phyloP scores from a whole-genome alignment of 1,284 basidiomycete genomes.

The Cryptococcus sp. region DNA sequence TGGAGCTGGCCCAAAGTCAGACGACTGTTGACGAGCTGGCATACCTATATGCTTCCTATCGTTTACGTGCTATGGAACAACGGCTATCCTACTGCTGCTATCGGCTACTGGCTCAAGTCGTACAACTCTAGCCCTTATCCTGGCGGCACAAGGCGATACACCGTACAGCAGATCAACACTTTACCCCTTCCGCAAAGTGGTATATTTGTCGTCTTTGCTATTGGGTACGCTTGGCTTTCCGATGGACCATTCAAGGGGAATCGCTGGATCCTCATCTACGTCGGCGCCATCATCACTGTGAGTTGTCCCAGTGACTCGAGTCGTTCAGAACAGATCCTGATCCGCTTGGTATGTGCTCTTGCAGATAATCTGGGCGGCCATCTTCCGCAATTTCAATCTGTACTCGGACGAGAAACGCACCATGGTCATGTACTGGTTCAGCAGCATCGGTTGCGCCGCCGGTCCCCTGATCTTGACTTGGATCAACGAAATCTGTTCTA shows the following conservation, averaged over 20 bases:
- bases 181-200: constrained; percentile 34
- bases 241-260: constrained; percentile 37
- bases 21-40: constrained; percentile 33
- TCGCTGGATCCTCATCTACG: constrained; percentile 40
- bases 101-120: constrained; percentile 44
- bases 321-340: not conserved
- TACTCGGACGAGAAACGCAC: constrained; percentile 33
- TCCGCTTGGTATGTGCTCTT: too few relatives aligned
- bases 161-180: constrained; percentile 15
- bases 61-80: constrained; percentile 42
- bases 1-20: constrained; percentile 30
- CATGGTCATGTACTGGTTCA: constrained; percentile 36
- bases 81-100: constrained; percentile 28
- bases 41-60: constrained; percentile 41
- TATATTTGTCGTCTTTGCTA: constrained; percentile 34
- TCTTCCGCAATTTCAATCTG: constrained; percentile 31
- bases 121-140: constrained; percentile 45
- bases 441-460: constrained; percentile 17
- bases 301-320: constrained; percentile 5
- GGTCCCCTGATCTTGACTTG: constrained; percentile 31
- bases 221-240: constrained; percentile 36
- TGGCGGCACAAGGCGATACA: constrained; percentile 19
- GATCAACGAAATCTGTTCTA: constrained; percentile 40
- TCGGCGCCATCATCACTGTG: constrained; percentile 33
- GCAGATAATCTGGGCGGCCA: constrained; percentile 26